These are phyloP conservation scores for Candida taoyuanica DNA, from an alignment of 805 yeast species.

Conservation along the genomic window DNA sequence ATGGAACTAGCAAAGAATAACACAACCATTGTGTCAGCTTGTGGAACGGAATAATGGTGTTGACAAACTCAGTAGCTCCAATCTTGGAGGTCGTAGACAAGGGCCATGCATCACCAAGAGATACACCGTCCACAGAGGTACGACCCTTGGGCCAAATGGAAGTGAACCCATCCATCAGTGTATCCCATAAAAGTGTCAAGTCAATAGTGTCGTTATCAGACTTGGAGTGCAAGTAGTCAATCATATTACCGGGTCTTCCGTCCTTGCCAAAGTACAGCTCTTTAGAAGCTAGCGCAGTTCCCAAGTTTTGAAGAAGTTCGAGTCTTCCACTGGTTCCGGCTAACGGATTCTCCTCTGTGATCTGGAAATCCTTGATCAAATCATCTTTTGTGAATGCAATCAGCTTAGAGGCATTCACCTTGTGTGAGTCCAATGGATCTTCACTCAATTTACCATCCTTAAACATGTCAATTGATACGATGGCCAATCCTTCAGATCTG, in stretches of 20 bases:
- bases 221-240: conserved; percentile 40
- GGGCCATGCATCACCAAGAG: conserved; percentile 63
- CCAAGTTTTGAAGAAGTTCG: conserved; percentile 42
- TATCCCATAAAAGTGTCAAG: conserved; percentile 47
- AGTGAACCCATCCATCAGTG: conserved; percentile 49
- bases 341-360: conserved; percentile 42
- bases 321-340: conserved; percentile 54
- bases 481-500: conserved; percentile 63
- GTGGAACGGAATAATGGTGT: conserved; percentile 54
- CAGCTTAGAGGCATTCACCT: conserved; percentile 42
- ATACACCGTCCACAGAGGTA: conserved; percentile 42
- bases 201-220: conserved; percentile 30
- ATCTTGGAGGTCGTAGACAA: conserved; percentile 31
- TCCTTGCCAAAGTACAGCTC: conserved; percentile 41
- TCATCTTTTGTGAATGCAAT: conserved; percentile 31
- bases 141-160: conserved; percentile 63
- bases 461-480: conserved; percentile 55
- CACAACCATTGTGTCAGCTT: conserved; percentile 66
- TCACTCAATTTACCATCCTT: conserved; percentile 41
- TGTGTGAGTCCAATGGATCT: conserved; percentile 31
- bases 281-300: conserved; percentile 39
- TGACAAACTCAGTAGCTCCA: conserved; percentile 23
- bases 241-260: conserved; percentile 49
- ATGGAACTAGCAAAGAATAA: conserved; percentile 53
- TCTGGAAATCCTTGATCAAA: conserved; percentile 43